These are phyloP conservation scores for Bothriochloa decipiens DNA, from an alignment of 176 grass and related monocot genomes.

Conservation along the genomic window DNA sequence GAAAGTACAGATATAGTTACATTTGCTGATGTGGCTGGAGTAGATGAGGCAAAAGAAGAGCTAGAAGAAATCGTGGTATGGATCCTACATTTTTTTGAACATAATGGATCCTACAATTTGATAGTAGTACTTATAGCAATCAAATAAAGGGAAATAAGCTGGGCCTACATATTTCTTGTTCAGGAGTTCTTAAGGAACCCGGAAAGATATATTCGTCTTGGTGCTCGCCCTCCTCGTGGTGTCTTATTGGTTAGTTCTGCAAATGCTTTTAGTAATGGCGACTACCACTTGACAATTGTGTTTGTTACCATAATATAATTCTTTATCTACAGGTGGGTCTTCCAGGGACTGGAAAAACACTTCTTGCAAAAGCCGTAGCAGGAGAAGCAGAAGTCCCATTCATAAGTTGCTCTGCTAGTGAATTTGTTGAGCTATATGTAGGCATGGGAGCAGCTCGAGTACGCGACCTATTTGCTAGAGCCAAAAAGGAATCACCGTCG, in stretches of 20 bases:
- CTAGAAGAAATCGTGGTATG: slow-evolving; percentile 99
- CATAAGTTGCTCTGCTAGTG: slow-evolving; percentile 99
- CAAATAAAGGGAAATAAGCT: slow-evolving; percentile 40
- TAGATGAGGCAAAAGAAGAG: slow-evolving; percentile 99
- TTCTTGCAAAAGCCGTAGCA: slow-evolving; percentile 97
- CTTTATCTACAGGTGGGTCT: slow-evolving; percentile 79
- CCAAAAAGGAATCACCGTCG: slow-evolving; percentile 90
- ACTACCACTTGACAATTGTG: slow-evolving; percentile 18
- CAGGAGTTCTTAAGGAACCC: slow-evolving; percentile 97
- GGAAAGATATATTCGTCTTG: slow-evolving; percentile 91
- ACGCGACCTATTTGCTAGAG: slow-evolving; percentile 95
- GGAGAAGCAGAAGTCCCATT: slow-evolving; percentile 99
- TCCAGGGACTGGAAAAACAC: slow-evolving; percentile 98
- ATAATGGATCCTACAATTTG: slow-evolving; percentile 34
- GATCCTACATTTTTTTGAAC: slow-evolving; percentile 10
- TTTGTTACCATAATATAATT: slow-evolving; percentile 38
- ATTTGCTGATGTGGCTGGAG: slow-evolving; percentile 98
- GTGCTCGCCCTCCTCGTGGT: slow-evolving; percentile 98
- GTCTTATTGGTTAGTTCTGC: slow-evolving; percentile 88
- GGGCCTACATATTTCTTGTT: slow-evolving; percentile 40
- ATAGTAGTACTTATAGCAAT: slow-evolving; percentile 29
- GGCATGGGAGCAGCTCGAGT: slow-evolving; percentile 98
- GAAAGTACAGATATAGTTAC: slow-evolving; percentile 84
- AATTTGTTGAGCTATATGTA: slow-evolving; percentile 99
- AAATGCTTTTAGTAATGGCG: slow-evolving; percentile 16